Evolutionary conservation across 768 basidiomycete species (phyloP), one percentile per base, ranked within the genome.

Genomic region (Russula ochroleuca): DNA sequence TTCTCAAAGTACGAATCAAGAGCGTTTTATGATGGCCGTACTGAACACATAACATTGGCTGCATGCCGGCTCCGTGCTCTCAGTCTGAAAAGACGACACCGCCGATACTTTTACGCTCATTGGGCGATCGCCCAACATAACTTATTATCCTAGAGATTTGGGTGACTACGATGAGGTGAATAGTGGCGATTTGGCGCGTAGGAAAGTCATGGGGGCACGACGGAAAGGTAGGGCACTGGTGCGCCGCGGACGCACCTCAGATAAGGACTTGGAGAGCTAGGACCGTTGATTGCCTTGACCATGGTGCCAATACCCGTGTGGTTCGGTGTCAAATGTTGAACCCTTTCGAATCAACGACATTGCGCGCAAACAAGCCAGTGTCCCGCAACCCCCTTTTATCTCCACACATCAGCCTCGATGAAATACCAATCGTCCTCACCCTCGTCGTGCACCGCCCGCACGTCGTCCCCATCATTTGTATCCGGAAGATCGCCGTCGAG

Each of bases 391-490:
- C 90, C 65, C 93, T 93, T 64, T 85, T 80, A 62, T 92, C 92
- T 71, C 92, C 91, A 67, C n/a, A 87, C 87, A 6, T 78, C 89
- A 43, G 83, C 83, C 70, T 93, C 90, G 64, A 96, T 82, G 66
- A 94, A 83, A 81, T 94, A 93, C 93, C 94, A 96, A 61, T 94
- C 93, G 48, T 92, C 89, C 21, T 85, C 84, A 28, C 28, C 28
- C 28, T 28, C 28, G 9, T 84, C 85, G 40, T 71, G 76, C 77
- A 59, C n/a, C 21, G 76, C 77, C 60, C 70, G 72, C 35, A 76
- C 76, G 1, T 69, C 78, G n/a, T 80, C 78, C 62, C 77, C 79
- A 33, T 79, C 78, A 63, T 75, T 75, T 43, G 74, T 80, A 71
- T 28, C 5, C 5, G 28, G 28, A 28, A 28, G 28, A 28, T 85